phyloP scores from a whole-genome alignment of 2,329 filamentous ascomycete genomes.

The Diaporthe ilicicola region DNA sequence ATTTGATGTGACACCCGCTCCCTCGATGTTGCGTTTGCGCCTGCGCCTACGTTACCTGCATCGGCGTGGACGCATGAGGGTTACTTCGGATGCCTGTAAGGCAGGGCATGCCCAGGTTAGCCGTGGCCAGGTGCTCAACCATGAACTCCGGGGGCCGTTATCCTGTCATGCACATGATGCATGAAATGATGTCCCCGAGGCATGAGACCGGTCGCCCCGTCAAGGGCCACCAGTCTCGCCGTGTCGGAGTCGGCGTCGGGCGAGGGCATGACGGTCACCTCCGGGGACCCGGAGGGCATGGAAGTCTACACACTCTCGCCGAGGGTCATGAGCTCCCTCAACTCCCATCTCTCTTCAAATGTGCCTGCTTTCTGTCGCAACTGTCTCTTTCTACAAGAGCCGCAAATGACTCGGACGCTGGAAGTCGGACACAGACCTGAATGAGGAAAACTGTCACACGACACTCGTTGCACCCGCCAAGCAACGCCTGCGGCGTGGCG shows the following conservation, averaged over 20 bases:
- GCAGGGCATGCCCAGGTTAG: background rate
- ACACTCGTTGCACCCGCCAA: constrained; percentile 15
- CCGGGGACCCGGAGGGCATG: background rate
- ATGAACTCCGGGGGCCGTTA: background rate
- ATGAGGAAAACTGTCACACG: background rate
- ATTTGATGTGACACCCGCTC: background rate
- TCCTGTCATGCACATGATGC: background rate
- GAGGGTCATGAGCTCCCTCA: background rate
- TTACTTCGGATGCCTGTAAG: background rate
- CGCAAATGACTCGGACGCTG: background rate
- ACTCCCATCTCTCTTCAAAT: background rate
- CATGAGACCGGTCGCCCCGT: background rate
- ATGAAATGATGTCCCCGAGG: background rate
- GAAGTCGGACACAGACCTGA: background rate
- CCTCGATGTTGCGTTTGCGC: background rate
- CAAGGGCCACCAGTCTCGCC: background rate
- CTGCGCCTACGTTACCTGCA: background rate
- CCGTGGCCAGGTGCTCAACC: background rate
- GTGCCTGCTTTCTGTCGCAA: background rate
- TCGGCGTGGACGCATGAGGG: background rate
- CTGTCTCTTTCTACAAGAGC: background rate
- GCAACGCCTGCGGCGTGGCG: background rate
- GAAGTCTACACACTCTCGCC: background rate
- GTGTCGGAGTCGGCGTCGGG: background rate
- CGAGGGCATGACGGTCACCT: background rate